These are phyloP conservation scores for Microcyclospora pomicola DNA, from an alignment of 2,329 filamentous ascomycete genomes.

Conservation along the genomic window DNA sequence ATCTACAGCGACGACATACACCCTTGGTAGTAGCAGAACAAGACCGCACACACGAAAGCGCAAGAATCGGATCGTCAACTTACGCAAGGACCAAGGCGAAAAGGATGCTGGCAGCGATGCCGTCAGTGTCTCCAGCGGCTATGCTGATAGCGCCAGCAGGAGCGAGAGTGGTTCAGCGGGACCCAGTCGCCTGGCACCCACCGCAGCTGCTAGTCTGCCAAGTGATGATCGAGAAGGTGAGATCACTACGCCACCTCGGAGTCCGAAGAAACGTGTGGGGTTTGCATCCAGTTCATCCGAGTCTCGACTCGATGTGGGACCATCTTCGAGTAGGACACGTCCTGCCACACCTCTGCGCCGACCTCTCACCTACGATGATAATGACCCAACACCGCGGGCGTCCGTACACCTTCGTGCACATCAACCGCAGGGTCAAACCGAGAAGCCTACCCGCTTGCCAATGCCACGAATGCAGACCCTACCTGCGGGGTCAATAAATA, in stretches of 20 bases:
- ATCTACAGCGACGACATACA: conserved; percentile 36
- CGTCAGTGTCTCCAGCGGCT: conserved; percentile 38
- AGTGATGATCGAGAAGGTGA: conserved; percentile 21
- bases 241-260: conserved; percentile 35
- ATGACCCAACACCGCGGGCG: conserved; percentile 24
- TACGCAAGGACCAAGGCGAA: conserved; percentile 45
- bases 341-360: conserved; percentile 7
- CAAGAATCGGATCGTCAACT: conserved; percentile 71
- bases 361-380: conserved; percentile 14
- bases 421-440: neutral
- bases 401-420: conserved; percentile 12
- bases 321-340: conserved; percentile 3
- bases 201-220: conserved; percentile 20
- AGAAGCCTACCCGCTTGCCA: conserved; percentile 3
- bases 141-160: conserved; percentile 17
- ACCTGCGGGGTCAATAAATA: conserved; percentile 3
- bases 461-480: conserved; percentile 10
- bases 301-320: conserved; percentile 1
- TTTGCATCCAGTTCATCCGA: conserved; percentile 14
- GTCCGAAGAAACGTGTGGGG: conserved; percentile 26
- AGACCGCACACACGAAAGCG: conserved; percentile 57
- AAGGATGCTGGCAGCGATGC: conserved; percentile 28
- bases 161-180: conserved; percentile 18
- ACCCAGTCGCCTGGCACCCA: conserved; percentile 27
- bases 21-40: conserved; percentile 45